Conservation (phyloP, 306 rosid species). For the Begonia loranthoides region DNA sequence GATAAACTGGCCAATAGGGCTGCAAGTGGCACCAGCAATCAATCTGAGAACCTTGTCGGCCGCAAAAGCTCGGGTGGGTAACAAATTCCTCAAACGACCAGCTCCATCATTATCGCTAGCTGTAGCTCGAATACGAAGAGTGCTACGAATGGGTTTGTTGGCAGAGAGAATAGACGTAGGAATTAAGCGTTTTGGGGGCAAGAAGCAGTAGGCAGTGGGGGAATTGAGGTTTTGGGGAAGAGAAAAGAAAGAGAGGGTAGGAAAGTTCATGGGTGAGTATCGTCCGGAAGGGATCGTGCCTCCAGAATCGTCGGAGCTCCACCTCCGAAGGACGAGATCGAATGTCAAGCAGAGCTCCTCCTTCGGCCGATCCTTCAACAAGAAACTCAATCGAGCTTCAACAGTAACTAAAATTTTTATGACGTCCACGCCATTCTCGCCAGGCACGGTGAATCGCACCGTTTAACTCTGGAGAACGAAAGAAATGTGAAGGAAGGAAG, state of each 20-base stretch:
- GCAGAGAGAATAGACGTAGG: slow-evolving; percentile 1
- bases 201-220: slow-evolving; percentile 17
- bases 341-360: too few relatives aligned
- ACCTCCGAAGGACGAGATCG: too few relatives aligned
- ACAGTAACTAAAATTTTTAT: too few relatives aligned
- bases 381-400: too few relatives aligned
- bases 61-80: slow-evolving; percentile 52
- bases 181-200: neutral
- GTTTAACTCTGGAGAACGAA: too few relatives aligned
- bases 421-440: too few relatives aligned
- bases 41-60: slow-evolving; percentile 67
- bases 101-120: slow-evolving; percentile 18
- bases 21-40: slow-evolving; percentile 79
- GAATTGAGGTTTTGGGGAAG: slow-evolving; percentile 9
- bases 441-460: too few relatives aligned
- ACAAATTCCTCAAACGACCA: slow-evolving; percentile 46
- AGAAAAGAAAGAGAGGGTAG: slow-evolving; percentile 16
- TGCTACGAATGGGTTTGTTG: slow-evolving; percentile 12
- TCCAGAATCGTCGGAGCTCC: too few relatives aligned
- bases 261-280: slow-evolving; percentile 39
- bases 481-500: too few relatives aligned
- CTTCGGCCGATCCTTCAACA: too few relatives aligned
- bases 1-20: slow-evolving; percentile 83
- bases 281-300: too few relatives aligned
- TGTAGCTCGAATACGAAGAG: slow-evolving; percentile 40